These are phyloP conservation scores for Hypoxylon sp. DNA, from an alignment of 2,329 filamentous ascomycete species.

Conservation along the genomic window DNA sequence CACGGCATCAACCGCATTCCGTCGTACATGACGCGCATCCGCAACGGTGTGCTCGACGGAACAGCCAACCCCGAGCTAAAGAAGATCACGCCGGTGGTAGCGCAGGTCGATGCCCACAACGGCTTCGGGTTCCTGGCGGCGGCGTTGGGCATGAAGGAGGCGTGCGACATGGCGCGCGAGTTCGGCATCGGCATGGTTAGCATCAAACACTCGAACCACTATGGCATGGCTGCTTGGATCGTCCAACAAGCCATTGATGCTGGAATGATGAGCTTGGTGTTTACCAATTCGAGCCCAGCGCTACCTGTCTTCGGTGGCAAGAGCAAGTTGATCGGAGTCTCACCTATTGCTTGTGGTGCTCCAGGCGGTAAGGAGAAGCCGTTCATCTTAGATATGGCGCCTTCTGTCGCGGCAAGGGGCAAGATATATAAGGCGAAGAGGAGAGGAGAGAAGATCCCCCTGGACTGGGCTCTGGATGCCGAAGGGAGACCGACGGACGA, in stretches of 20 bases:
- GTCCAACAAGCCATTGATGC: slow-evolving; percentile 83
- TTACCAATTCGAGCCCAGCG: slow-evolving; percentile 80
- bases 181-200: slow-evolving; percentile 83
- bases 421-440: slow-evolving; percentile 80
- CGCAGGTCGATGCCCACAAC: slow-evolving; percentile 77
- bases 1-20: slow-evolving; percentile 85
- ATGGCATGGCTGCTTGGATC: slow-evolving; percentile 86
- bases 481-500: slow-evolving; percentile 80
- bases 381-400: slow-evolving; percentile 84
- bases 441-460: slow-evolving; percentile 77
- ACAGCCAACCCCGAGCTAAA: slow-evolving; percentile 70
- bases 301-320: slow-evolving; percentile 79
- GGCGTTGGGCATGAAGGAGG: slow-evolving; percentile 74
- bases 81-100: slow-evolving; percentile 78
- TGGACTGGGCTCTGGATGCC: slow-evolving; percentile 81
- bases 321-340: slow-evolving; percentile 79
- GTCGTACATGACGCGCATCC: slow-evolving; percentile 81
- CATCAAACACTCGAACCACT: slow-evolving; percentile 84
- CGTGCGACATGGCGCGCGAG: slow-evolving; percentile 74
- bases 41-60: slow-evolving; percentile 76
- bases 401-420: slow-evolving; percentile 77
- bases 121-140: slow-evolving; percentile 83
- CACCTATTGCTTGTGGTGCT: slow-evolving; percentile 81
- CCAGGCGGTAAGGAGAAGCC: slow-evolving; percentile 71
- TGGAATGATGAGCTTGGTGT: slow-evolving; percentile 78